phyloP scores from a whole-genome alignment of 805 yeast genomes.

The Barnettozyma populi region DNA sequence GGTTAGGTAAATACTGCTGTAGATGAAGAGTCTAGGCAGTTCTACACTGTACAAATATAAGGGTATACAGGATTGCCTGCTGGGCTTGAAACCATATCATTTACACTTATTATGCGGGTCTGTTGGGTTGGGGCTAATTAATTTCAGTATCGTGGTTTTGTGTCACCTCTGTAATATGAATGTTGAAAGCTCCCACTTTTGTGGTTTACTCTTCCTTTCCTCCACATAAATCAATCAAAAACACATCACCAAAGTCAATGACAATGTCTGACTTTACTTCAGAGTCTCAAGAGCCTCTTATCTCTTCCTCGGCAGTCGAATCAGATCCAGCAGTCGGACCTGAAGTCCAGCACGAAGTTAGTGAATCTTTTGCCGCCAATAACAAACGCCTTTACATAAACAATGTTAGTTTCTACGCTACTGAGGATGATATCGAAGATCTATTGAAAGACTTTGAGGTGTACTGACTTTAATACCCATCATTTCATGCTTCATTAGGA shows the following conservation, averaged over 20 bases:
- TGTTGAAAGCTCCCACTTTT: background rate
- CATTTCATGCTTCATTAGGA: background rate
- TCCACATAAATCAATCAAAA: background rate
- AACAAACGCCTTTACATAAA: constrained; percentile 44
- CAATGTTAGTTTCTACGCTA: constrained; percentile 46
- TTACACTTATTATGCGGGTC: background rate
- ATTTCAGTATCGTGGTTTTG: background rate
- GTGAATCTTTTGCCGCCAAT: constrained; percentile 5
- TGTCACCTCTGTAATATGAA: background rate
- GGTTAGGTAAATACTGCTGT: constrained; percentile 8
- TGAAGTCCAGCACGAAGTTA: too few relatives aligned
- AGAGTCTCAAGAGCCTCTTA: background rate
- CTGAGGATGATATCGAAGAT: constrained; percentile 46
- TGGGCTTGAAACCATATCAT: too few relatives aligned
- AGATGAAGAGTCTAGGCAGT: too few relatives aligned
- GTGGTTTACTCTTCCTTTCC: background rate
- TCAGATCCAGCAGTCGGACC: background rate
- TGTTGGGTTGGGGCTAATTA: too few relatives aligned
- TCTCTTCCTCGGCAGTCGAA: background rate
- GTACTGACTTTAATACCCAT: constrained; percentile 29
- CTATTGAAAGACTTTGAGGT: constrained; percentile 40
- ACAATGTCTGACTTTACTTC: background rate
- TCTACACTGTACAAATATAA: too few relatives aligned
- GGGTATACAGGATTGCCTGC: too few relatives aligned
- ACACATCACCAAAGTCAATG: background rate